Conservation (phyloP, 75 land plant species). For the Picea sitchensis region DNA sequence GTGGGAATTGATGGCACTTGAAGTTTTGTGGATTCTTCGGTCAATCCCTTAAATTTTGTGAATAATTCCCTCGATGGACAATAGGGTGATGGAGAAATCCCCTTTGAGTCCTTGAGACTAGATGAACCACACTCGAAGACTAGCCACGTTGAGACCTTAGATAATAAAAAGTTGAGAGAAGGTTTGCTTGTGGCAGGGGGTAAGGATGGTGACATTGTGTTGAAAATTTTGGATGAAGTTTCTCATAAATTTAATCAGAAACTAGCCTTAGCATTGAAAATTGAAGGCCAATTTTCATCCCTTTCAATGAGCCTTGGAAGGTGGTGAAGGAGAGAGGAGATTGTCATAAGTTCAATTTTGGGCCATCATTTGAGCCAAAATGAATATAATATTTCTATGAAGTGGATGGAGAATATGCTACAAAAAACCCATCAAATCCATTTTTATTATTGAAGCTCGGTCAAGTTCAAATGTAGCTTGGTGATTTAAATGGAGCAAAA, state of each 20-base stretch:
- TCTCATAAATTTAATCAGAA: slow-evolving; percentile 24
- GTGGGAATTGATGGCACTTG: background rate
- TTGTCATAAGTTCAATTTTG: slow-evolving; percentile 46
- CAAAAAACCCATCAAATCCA: slow-evolving; percentile 35
- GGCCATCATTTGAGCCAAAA: slow-evolving; percentile 58
- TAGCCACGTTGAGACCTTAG: background rate
- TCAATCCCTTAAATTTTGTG: background rate
- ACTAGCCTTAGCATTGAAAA: background rate
- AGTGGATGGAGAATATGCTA: slow-evolving; percentile 47
- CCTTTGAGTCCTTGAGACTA: background rate
- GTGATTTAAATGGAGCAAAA: slow-evolving; percentile 70
- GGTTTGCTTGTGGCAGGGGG: background rate
- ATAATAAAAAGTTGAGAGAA: background rate
- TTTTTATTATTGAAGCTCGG: slow-evolving; percentile 74
- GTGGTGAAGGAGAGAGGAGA: slow-evolving; percentile 65
- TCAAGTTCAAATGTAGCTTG: slow-evolving; percentile 78
- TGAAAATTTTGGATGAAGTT: slow-evolving; percentile 10
- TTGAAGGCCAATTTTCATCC: background rate
- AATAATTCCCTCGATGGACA: background rate
- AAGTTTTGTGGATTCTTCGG: background rate
- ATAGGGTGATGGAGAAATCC: background rate
- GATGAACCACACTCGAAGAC: background rate
- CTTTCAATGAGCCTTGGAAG: background rate
- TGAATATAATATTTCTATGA: slow-evolving; percentile 63
- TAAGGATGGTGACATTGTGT: background rate